phyloP scores from a whole-genome alignment of 140 eudicot genomes.

The Ambrosia hybrid region DNA sequence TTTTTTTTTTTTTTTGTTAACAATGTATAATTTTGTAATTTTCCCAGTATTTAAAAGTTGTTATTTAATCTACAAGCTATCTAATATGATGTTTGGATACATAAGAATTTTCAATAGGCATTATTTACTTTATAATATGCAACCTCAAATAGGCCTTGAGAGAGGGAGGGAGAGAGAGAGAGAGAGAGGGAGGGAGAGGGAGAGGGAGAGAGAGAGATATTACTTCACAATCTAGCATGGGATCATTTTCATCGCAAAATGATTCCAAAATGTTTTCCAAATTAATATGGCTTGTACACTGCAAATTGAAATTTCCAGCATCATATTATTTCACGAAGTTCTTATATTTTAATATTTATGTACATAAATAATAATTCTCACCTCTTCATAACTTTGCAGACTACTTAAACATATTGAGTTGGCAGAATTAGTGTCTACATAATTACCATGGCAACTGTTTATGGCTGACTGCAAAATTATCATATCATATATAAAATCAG shows the following conservation, averaged over 20 bases:
- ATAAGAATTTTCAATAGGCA: no score
- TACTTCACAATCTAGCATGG: slow-evolving; percentile 21
- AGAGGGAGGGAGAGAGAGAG: neutral
- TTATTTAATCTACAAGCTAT: no score
- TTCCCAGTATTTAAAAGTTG: no score
- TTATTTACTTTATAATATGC: no score
- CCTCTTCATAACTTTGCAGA: slow-evolving; percentile 20
- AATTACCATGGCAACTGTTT: slow-evolving; percentile 23
- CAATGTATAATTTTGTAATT: no score
- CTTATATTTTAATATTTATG: neutral
- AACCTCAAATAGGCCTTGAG: no score
- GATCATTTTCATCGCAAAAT: slow-evolving; percentile 3
- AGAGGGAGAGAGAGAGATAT: neutral
- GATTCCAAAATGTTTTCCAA: slow-evolving; percentile 21
- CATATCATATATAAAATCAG: neutral
- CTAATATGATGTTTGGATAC: no score
- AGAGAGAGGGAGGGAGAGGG: neutral
- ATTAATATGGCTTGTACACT: slow-evolving; percentile 25
- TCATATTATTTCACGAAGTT: neutral
- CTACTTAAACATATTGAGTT: slow-evolving; percentile 7
- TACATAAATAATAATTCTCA: slow-evolving; percentile 11
- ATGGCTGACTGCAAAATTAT: slow-evolving; percentile 20
- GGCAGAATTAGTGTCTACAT: neutral
- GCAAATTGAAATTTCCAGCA: slow-evolving; percentile 7
- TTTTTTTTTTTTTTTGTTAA: no score